Percentiles rank a stretch among this genome's conserved stretches.
Evolutionary conservation across 192 early-diverging fungal species (phyloP).

Genomic region (Backusella macrospora): DNA sequence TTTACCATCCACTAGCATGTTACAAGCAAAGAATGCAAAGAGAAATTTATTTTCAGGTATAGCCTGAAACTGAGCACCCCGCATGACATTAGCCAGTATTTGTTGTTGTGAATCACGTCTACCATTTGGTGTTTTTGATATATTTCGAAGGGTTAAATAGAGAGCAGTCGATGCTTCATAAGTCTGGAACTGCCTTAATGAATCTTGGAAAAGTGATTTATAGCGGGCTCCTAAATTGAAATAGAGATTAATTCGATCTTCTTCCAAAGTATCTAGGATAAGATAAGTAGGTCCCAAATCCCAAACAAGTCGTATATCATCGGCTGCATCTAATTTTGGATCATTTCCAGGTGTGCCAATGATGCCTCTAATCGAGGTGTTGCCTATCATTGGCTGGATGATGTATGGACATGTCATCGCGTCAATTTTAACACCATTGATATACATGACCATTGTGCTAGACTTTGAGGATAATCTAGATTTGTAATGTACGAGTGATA

Average conservation of each 20-base stretch:
- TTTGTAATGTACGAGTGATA: conserved; percentile 65
- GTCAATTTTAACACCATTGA: conserved; percentile 63
- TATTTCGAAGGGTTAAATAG: conserved; percentile 48
- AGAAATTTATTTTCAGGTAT: conserved; percentile 67
- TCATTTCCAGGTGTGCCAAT: conserved; percentile 42
- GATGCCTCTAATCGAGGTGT: conserved; percentile 41
- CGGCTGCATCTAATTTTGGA: conserved; percentile 15
- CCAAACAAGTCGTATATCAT: conserved; percentile 46
- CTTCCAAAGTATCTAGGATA: conserved; percentile 62
- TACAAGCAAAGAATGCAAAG: conserved; percentile 61
- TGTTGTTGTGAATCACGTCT: conserved; percentile 45
- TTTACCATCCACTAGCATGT: conserved; percentile 45
- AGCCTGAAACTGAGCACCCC: conserved; percentile 47
- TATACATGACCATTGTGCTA: conserved; percentile 59
- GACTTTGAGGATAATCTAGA: conserved; percentile 48
- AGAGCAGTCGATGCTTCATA: conserved; percentile 64
- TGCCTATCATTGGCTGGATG: conserved; percentile 37
- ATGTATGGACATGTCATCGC: conserved; percentile 60
- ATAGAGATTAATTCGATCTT: conserved; percentile 58
- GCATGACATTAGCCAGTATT: conserved; percentile 56
- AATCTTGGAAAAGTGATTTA: conserved; percentile 65
- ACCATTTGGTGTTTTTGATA: conserved; percentile 14
- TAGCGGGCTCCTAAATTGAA: conserved; percentile 70
- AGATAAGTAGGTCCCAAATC: conserved; percentile 69
- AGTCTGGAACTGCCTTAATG: conserved; percentile 64